Evolutionary conservation across 1,139 yeast species (phyloP).

Genomic region (Suhomyces choctaworum): DNA sequence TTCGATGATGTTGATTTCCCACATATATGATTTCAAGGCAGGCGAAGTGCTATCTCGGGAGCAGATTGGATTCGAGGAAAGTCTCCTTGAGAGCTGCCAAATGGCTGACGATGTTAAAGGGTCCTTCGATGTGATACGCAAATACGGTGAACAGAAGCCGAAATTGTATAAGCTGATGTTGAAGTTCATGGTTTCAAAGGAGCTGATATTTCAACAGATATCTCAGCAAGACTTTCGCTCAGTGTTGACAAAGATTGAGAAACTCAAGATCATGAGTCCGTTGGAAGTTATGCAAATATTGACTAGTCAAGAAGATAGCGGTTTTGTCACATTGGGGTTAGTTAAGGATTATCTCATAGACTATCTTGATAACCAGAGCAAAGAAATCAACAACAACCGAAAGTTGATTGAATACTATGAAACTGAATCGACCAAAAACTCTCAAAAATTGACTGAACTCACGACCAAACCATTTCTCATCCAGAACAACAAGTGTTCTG

Average conservation of each 20-base stretch:
- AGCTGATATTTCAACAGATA: slow-evolving; percentile 52
- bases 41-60: slow-evolving; percentile 44
- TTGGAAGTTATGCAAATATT: slow-evolving; percentile 73
- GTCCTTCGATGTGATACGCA: slow-evolving; percentile 56
- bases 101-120: slow-evolving; percentile 57
- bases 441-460: slow-evolving; percentile 53
- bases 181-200: slow-evolving; percentile 61
- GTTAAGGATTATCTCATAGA: slow-evolving; percentile 69
- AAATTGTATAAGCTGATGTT: slow-evolving; percentile 68
- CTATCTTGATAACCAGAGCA: slow-evolving; percentile 58
- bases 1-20: slow-evolving; percentile 63
- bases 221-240: slow-evolving; percentile 51
- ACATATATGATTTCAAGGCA: slow-evolving; percentile 57
- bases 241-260: slow-evolving; percentile 56
- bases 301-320: slow-evolving; percentile 46
- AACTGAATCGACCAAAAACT: slow-evolving; percentile 60
- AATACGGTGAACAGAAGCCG: slow-evolving; percentile 62
- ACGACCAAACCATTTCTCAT: slow-evolving; percentile 58
- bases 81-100: slow-evolving; percentile 63
- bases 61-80: slow-evolving; percentile 55
- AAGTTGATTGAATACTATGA: slow-evolving; percentile 70
- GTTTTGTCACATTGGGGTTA: slow-evolving; percentile 70
- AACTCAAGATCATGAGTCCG: slow-evolving; percentile 62
- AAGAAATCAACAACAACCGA: slow-evolving; percentile 67
- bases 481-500: slow-evolving; percentile 69